phyloP scores from a whole-genome alignment of 768 basidiomycete genomes.

The Agaricus sinodeliciosus region DNA sequence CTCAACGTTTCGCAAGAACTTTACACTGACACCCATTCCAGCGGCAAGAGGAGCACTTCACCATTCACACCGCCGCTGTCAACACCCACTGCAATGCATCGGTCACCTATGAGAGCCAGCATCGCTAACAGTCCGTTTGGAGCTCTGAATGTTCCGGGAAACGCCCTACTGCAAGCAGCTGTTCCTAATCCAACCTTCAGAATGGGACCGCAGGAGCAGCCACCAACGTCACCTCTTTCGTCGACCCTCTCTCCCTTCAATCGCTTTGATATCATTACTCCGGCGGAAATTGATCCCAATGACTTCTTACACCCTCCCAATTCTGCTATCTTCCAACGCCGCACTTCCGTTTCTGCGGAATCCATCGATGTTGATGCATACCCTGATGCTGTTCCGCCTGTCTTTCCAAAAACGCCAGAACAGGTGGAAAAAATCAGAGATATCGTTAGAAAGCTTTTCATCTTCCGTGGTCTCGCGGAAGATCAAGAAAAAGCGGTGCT shows the following conservation, averaged over 20 bases:
- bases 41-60: slow-evolving; percentile 14
- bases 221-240: slow-evolving; percentile 52
- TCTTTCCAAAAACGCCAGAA: slow-evolving; percentile 72
- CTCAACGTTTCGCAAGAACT: slow-evolving; percentile 50
- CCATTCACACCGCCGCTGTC: slow-evolving; percentile 31
- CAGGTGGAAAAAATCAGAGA: slow-evolving; percentile 85
- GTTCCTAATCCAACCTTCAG: slow-evolving; percentile 50
- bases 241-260: slow-evolving; percentile 46
- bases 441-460: slow-evolving; percentile 83
- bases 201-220: slow-evolving; percentile 50
- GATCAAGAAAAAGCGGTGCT: slow-evolving; percentile 92
- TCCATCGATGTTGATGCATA: slow-evolving; percentile 80
- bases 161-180: slow-evolving; percentile 60
- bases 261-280: slow-evolving; percentile 41
- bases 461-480: slow-evolving; percentile 94
- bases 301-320: slow-evolving; percentile 71
- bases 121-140: slow-evolving; percentile 69
- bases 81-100: slow-evolving; percentile 47
- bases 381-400: slow-evolving; percentile 61
- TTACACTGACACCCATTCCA: slow-evolving; percentile 46
- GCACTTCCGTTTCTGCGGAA: slow-evolving; percentile 94
- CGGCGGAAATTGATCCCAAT: slow-evolving; percentile 42
- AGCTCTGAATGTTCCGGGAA: slow-evolving; percentile 74
- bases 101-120: slow-evolving; percentile 51
- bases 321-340: slow-evolving; percentile 78